Percentiles rank a stretch among this genome's conserved stretches.
phyloP scores from a whole-genome alignment of 768 basidiomycete genomes.

The Pulveroboletus sp. region DNA sequence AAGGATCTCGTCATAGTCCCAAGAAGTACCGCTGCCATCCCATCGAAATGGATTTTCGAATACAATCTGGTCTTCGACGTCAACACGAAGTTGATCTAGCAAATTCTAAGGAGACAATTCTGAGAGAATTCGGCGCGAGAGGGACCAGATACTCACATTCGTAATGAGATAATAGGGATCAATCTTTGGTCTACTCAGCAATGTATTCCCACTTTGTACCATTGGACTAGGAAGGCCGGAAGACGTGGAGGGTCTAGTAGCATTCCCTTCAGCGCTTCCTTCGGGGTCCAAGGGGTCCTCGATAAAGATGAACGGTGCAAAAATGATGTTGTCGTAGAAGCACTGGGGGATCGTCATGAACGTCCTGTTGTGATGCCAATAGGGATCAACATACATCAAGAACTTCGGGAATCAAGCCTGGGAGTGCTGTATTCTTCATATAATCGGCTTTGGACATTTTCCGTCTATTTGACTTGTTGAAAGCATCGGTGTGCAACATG shows the following conservation, averaged over 20 bases:
- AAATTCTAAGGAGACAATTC: conserved; percentile 47
- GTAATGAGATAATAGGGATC: conserved; percentile 93
- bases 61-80: conserved; percentile 59
- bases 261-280: conserved; percentile 40
- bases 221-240: conserved; percentile 28
- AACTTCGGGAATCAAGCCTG: conserved; percentile 78
- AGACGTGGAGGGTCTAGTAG: conserved; percentile 40
- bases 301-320: conserved; percentile 94
- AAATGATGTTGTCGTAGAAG: conserved; percentile 95
- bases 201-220: conserved; percentile 32
- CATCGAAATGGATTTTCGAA: conserved; percentile 63
- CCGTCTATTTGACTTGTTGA: conserved; percentile 95
- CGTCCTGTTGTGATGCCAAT: background rate
- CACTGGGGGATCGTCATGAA: conserved; percentile 47
- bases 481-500: conserved; percentile 98
- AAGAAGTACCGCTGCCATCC: conserved; percentile 61
- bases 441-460: conserved; percentile 98
- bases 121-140: conserved; percentile 7
- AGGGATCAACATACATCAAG: conserved; percentile 63
- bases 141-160: conserved; percentile 47
- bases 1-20: conserved; percentile 67
- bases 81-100: conserved; percentile 64
- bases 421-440: conserved; percentile 85
- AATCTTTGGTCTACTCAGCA: conserved; percentile 64
- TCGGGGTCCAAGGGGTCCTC: conserved; percentile 82